Percentiles rank a stretch among this genome's conserved stretches.
phyloP scores from a whole-genome alignment of 371 early-diverging fungal species.

The Zopfochytrium polystomum region DNA sequence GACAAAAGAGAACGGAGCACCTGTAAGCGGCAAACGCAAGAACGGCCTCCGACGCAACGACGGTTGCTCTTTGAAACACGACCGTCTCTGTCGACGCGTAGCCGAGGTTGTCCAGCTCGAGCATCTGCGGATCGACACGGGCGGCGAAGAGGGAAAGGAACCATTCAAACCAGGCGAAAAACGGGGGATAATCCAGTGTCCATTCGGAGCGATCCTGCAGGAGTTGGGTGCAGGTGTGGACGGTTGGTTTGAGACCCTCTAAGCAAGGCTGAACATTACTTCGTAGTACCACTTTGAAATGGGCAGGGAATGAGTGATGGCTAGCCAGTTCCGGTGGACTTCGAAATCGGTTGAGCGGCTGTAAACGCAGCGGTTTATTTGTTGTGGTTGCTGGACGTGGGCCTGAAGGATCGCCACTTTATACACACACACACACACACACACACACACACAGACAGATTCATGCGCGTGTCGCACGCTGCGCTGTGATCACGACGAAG shows the following conservation, averaged over 20 bases:
- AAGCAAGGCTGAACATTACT: too few species aligned
- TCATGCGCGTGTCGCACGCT: too few species aligned
- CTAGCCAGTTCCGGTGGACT: constrained; percentile 97
- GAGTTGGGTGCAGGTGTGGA: too few species aligned
- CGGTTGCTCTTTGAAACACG: constrained; percentile 81
- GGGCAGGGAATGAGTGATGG: constrained; percentile 84
- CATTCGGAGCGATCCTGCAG: constrained; percentile 82
- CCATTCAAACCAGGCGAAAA: constrained; percentile 96
- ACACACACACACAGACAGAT: too few species aligned
- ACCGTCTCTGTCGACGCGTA: constrained; percentile 68
- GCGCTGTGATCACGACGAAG: too few species aligned
- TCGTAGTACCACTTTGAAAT: constrained; percentile 86
- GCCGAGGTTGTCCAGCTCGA: constrained; percentile 64
- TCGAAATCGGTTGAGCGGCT: constrained; percentile 93
- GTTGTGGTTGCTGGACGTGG: too few species aligned
- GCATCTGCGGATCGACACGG: constrained; percentile 70
- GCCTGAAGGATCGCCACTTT: too few species aligned
- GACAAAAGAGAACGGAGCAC: constrained; percentile 25
- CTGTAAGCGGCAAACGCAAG: constrained; percentile 67
- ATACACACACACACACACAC: too few species aligned
- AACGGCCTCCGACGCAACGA: constrained; percentile 76
- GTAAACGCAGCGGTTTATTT: too few species aligned
- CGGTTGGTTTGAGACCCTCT: background rate
- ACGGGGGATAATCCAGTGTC: constrained; percentile 96
- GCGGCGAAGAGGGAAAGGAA: constrained; percentile 62